Evolutionary conservation across 305 asterid genomes (phyloP).

Genomic region (Petunia hybrid): DNA sequence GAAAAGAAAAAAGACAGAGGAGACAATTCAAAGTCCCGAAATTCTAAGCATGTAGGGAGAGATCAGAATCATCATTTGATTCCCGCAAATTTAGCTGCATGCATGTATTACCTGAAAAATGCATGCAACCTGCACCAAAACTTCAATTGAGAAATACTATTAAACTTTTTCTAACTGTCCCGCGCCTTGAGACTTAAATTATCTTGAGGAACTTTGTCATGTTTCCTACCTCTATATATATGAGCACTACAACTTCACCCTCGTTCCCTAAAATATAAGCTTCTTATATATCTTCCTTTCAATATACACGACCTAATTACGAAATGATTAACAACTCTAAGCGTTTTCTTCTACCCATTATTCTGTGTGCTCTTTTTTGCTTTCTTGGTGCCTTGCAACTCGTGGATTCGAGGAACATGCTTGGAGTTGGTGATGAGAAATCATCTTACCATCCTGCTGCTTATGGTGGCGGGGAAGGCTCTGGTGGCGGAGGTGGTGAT

Average conservation of each 20-base stretch:
- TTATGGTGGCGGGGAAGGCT: background rate
- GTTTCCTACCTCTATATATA: background rate
- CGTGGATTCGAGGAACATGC: background rate
- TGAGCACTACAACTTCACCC: background rate
- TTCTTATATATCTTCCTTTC: background rate
- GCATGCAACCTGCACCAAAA: background rate
- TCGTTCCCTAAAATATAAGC: background rate
- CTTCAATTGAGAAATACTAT: conserved; percentile 3
- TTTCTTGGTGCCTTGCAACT: background rate
- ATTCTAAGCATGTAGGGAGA: background rate
- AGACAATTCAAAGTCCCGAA: background rate
- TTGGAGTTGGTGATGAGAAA: background rate
- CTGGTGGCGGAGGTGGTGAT: background rate
- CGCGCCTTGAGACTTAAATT: background rate
- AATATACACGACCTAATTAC: background rate
- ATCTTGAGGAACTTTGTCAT: background rate
- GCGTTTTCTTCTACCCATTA: background rate
- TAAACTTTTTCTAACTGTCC: conserved; percentile 20
- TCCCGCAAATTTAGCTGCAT: background rate
- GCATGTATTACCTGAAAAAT: background rate
- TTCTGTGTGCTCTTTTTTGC: background rate
- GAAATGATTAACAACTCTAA: background rate
- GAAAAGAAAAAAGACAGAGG: background rate
- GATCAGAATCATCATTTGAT: background rate
- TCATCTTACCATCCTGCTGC: background rate